phyloP scores from a whole-genome alignment of 208 protist species.

The Leishmania aethiopica region DNA sequence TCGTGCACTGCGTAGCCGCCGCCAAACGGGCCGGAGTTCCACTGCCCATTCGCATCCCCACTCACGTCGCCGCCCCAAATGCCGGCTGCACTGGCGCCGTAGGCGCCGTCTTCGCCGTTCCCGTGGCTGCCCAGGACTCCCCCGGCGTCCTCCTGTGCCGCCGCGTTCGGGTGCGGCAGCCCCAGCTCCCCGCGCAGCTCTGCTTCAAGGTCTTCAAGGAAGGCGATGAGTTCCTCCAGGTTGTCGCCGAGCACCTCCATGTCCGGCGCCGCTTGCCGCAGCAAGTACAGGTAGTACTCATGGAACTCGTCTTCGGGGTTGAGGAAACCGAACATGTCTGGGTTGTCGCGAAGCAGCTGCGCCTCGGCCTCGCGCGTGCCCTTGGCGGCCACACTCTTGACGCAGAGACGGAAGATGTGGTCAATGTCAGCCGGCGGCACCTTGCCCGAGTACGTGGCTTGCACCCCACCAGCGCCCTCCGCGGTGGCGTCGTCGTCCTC shows the following conservation, averaged over 20 bases:
- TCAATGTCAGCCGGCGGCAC: slow-evolving; percentile 68
- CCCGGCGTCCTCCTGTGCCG: slow-evolving; percentile 41
- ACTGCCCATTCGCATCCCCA: not conserved
- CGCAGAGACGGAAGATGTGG: slow-evolving; percentile 63
- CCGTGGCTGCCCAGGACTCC: not conserved
- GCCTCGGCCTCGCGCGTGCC: slow-evolving; percentile 73
- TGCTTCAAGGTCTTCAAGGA: slow-evolving; percentile 65
- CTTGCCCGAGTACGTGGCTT: slow-evolving; percentile 66
- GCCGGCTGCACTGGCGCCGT: slow-evolving; percentile 3
- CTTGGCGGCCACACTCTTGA: slow-evolving; percentile 59
- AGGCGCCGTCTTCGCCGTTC: slow-evolving; percentile 9
- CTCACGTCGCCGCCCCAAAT: slow-evolving; percentile 6
- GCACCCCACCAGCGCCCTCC: not conserved
- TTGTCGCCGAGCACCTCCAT: slow-evolving; percentile 87
- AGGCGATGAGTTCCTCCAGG: slow-evolving; percentile 77
- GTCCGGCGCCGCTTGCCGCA: slow-evolving; percentile 72
- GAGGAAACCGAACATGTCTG: slow-evolving; percentile 80
- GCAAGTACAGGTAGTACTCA: slow-evolving; percentile 87
- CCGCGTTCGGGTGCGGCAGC: slow-evolving; percentile 24
- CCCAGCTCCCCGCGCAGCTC: slow-evolving; percentile 71
- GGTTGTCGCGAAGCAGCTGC: slow-evolving; percentile 71
- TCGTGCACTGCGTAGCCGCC: slow-evolving; percentile 21
- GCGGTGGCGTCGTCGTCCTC: slow-evolving; percentile 12
- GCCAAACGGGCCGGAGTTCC: not conserved
- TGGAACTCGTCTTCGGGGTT: slow-evolving; percentile 86